phyloP scores from a whole-genome alignment of 257 asterid genomes.

The Solanum pinnatisectum region DNA sequence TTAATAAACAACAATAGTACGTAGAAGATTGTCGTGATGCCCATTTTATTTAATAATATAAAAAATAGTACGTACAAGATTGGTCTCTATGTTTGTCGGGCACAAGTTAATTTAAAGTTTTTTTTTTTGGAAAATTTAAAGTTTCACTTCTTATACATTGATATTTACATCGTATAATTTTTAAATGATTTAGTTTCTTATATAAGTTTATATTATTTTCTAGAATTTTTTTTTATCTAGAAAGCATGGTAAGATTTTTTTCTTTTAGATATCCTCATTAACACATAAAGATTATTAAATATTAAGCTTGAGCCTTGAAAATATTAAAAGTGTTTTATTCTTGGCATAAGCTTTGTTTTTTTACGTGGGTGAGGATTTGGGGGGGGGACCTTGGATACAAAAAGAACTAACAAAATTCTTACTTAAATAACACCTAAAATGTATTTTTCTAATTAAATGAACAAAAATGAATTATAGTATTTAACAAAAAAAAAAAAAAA shows the following conservation, averaged over 20 bases:
- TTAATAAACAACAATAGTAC: background rate
- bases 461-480: background rate
- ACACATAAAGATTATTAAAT: background rate
- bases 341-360: no score
- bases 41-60: no score
- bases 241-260: background rate
- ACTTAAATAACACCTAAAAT: background rate
- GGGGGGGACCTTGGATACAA: no score
- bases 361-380: no score
- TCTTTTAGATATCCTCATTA: background rate
- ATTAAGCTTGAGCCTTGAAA: background rate
- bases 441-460: background rate
- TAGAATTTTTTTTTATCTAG: background rate
- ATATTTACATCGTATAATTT: no score
- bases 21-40: background rate
- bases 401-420: background rate
- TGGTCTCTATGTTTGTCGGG: no score
- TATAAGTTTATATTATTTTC: background rate
- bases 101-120: no score
- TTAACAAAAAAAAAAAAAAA: no score
- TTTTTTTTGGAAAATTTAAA: no score
- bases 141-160: no score
- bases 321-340: background rate
- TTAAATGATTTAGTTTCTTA: no score
- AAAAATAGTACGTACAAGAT: no score